Conservation (phyloP, 352 stramenopile species). For the Peronosclerospora sorghi region DNA sequence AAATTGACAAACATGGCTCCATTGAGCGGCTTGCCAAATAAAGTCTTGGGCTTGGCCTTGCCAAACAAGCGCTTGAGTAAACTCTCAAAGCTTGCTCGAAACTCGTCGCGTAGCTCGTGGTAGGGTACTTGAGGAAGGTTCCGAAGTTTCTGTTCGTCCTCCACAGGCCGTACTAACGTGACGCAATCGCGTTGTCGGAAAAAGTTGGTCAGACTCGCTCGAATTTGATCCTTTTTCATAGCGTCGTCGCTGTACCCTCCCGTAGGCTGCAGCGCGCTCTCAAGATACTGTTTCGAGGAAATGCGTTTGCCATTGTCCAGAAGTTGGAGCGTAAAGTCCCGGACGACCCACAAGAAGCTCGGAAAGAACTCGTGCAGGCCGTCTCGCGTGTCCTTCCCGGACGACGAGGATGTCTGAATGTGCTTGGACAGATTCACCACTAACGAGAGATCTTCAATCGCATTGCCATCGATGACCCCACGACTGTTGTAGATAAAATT, state of each 20-base stretch:
- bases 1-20: slow-evolving; percentile 83
- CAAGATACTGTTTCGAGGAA: slow-evolving; percentile 82
- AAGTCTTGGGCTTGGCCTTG: slow-evolving; percentile 71
- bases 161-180: slow-evolving; percentile 82
- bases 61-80: slow-evolving; percentile 63
- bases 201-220: slow-evolving; percentile 62
- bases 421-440: slow-evolving; percentile 87
- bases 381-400: slow-evolving; percentile 16
- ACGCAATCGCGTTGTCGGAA: slow-evolving; percentile 83
- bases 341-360: slow-evolving; percentile 83
- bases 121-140: slow-evolving; percentile 60
- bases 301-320: slow-evolving; percentile 82
- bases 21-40: slow-evolving; percentile 79
- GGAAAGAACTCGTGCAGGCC: slow-evolving; percentile 78
- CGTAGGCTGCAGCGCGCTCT: slow-evolving; percentile 76
- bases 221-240: slow-evolving; percentile 73
- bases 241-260: slow-evolving; percentile 71
- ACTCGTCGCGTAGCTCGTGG: slow-evolving; percentile 71
- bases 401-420: slow-evolving; percentile 56
- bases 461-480: slow-evolving; percentile 83
- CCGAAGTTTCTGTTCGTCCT: slow-evolving; percentile 76
- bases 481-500: slow-evolving; percentile 88
- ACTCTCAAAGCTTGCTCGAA: slow-evolving; percentile 58
- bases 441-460: slow-evolving; percentile 84
- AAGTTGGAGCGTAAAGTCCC: slow-evolving; percentile 84